Evolutionary conservation across 1,284 basidiomycete genomes (phyloP).

Genomic region (Sporisorium reilianum): DNA sequence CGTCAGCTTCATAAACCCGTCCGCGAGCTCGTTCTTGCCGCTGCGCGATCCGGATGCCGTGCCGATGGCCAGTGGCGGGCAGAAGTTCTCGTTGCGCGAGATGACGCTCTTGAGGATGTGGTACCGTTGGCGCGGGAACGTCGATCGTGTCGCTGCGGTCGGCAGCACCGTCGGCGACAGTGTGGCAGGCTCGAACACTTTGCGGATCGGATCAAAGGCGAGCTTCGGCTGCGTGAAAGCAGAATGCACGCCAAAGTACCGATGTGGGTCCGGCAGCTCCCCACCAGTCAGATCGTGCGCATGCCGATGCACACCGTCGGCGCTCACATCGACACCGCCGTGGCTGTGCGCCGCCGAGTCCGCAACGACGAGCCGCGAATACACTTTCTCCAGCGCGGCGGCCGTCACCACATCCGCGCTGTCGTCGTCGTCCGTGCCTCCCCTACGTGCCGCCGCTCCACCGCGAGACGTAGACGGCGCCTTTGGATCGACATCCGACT

Average conservation of each 20-base stretch:
- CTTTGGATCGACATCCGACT: constrained; percentile 24
- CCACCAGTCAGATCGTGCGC: constrained; percentile 59
- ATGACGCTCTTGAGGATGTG: constrained; percentile 60
- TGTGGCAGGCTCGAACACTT: constrained; percentile 77
- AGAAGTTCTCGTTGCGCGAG: constrained; percentile 67
- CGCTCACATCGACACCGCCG: not conserved
- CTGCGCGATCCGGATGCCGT: constrained; percentile 3
- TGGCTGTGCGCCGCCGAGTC: constrained; percentile 46
- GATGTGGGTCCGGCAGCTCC: constrained; percentile 83
- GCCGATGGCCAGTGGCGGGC: constrained; percentile 59
- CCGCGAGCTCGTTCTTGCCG: constrained; percentile 16
- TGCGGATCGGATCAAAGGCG: constrained; percentile 86
- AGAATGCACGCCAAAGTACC: constrained; percentile 85
- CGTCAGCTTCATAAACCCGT: constrained; percentile 75
- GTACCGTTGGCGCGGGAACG: constrained; percentile 56
- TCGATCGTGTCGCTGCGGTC: constrained; percentile 43
- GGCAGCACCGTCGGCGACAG: constrained; percentile 48
- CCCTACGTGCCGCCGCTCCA: not conserved
- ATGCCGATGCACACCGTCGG: constrained; percentile 18
- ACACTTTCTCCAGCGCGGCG: constrained; percentile 58
- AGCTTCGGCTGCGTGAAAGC: constrained; percentile 94
- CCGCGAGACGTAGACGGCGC: constrained; percentile 1
- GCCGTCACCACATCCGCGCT: constrained; percentile 54
- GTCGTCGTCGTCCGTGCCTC: constrained; percentile 1
- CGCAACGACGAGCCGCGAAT: constrained; percentile 61